phyloP scores from a whole-genome alignment of 257 asterid genomes.

The Capsicum baccatum region DNA sequence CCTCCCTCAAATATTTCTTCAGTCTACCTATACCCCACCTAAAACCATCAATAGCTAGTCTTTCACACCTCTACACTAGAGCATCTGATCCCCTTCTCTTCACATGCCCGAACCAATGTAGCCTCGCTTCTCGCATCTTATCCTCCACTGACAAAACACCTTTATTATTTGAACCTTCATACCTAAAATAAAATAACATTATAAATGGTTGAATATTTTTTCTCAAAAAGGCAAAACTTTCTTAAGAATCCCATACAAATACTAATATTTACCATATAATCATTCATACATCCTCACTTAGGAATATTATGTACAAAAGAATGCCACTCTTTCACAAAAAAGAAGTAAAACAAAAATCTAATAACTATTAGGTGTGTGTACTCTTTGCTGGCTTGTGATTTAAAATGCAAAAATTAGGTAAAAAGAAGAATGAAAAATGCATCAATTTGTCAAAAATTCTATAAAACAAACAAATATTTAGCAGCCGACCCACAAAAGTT shows the following conservation, averaged over 20 bases:
- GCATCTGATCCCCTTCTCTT: no score
- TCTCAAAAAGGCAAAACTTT: background rate
- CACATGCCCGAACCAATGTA: no score
- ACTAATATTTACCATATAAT: background rate
- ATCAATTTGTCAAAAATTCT: slow-evolving; percentile 1
- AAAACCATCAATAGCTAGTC: no score
- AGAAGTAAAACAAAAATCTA: slow-evolving; percentile 20
- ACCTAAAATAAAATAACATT: background rate
- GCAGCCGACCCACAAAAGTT: background rate
- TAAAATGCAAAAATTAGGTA: background rate
- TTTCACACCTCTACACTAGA: no score
- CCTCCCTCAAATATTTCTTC: no score
- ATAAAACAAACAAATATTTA: background rate
- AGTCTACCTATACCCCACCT: no score
- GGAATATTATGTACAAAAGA: background rate
- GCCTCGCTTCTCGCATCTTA: no score
- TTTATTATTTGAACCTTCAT: background rate
- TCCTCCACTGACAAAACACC: no score
- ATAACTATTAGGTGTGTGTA: background rate
- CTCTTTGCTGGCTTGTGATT: background rate
- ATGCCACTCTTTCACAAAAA: background rate
- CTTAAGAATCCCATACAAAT: background rate
- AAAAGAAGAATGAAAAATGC: background rate
- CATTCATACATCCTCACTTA: background rate
- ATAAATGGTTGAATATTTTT: background rate